These are phyloP conservation scores for Leccinum fallax DNA, from an alignment of 1,284 basidiomycete genomes.

Conservation along the genomic window DNA sequence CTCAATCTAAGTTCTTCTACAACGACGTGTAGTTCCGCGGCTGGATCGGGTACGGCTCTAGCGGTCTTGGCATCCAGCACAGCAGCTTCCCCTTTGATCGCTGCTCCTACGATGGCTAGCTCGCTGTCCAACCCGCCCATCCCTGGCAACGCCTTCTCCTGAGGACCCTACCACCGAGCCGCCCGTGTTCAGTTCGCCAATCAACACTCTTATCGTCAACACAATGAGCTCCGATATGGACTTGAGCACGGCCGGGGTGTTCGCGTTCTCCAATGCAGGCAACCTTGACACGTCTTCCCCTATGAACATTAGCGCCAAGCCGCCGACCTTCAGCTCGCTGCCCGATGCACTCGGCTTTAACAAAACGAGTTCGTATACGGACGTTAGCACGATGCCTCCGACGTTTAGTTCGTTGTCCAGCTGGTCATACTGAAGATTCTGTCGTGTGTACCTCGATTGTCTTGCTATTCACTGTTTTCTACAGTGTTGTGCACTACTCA, in stretches of 20 bases:
- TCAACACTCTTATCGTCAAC: background rate
- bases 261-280: background rate
- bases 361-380: slow-evolving; percentile 8
- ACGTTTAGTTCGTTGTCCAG: slow-evolving; percentile 14
- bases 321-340: slow-evolving; percentile 1
- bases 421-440: slow-evolving; percentile 2
- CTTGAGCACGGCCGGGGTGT: slow-evolving; percentile 11
- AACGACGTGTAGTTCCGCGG: background rate
- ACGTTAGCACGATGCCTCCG: slow-evolving; percentile 22
- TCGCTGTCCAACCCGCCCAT: background rate
- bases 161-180: background rate
- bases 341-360: slow-evolving; percentile 1
- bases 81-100: background rate
- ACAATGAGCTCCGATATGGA: slow-evolving; percentile 10
- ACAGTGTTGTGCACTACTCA: background rate
- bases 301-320: background rate
- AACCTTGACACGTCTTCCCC: background rate
- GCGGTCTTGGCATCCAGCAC: background rate
- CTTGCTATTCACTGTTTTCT: background rate
- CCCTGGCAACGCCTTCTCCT: background rate
- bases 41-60: background rate
- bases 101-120: background rate
- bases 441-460: slow-evolving; percentile 3
- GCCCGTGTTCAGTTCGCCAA: slow-evolving; percentile 1
- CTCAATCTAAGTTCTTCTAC: slow-evolving; percentile 6